Evolutionary conservation across 2,329 filamentous ascomycete genomes (phyloP), one percentile per base, ranked within the genome.

Genomic region (Monosporascus sp.): DNA sequence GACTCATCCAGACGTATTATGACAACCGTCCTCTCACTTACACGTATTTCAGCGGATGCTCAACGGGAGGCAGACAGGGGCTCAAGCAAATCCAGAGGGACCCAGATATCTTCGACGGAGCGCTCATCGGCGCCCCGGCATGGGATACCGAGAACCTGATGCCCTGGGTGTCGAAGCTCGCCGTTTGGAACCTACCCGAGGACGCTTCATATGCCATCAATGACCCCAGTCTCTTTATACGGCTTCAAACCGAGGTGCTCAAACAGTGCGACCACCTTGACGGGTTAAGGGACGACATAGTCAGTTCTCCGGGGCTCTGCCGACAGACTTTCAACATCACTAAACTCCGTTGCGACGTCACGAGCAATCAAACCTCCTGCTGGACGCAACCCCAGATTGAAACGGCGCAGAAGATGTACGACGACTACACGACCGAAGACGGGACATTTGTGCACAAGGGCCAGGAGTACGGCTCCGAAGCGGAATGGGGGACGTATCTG

Each of bases 31-130:
- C 26, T 61, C 71, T 46, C 72, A 24, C 56, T 9, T 66, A 76
- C 63, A 75, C 72, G 9, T 81, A 80, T 60, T 81, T 73, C 59
- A 68, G 71, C 19, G 79, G 79, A 17, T 82, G 79, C 60, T 79
- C 76, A 1, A 81, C 78, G 0, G 79, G 79, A 27, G 79, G 79
- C 3, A 68, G 79, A 6, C 78, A 83, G 62, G 79, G 78, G 6
- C 63, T 79, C 17, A 76, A 76, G 51, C 70, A 75, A 37, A 69
- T 74, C 2, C 71, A 81, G 58, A 63, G 71, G 37, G 77, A 74
- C 52, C 78, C 78, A 0, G 69, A 78, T 14, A 74, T 79, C 45
- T 80, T 80, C 52, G 77, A 81, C 52, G 78, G 78, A 7, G 73
- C 78, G 5, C 60, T 80, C 1, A 75, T 77, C 20, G 76, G 76